phyloP scores from a whole-genome alignment of 2,329 filamentous ascomycete genomes.

The Ceratocystis diversiconidia region DNA sequence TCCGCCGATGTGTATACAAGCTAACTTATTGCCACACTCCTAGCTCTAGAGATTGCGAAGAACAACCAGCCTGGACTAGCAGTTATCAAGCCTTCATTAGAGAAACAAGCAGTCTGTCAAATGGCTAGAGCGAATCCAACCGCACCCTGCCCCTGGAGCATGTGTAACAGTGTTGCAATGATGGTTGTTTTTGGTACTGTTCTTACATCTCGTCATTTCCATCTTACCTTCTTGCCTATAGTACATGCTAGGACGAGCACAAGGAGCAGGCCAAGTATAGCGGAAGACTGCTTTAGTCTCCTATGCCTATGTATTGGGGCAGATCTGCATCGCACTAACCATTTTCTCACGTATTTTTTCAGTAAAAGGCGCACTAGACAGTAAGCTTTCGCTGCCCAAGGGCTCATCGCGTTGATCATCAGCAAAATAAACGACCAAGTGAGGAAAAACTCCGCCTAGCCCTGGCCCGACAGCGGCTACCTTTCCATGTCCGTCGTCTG shows the following conservation, averaged over 20 bases:
- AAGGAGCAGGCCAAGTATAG: too few species aligned
- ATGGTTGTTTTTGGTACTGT: background rate
- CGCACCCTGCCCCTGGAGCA: background rate
- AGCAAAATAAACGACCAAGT: background rate
- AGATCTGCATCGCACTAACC: background rate
- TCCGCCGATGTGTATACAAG: background rate
- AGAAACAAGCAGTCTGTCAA: background rate
- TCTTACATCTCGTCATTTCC: background rate
- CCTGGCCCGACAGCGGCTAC: background rate
- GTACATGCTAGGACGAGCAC: too few species aligned
- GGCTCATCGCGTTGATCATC: background rate
- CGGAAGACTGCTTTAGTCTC: background rate
- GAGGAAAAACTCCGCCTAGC: background rate
- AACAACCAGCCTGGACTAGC: background rate
- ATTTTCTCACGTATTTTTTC: background rate
- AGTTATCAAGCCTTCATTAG: background rate
- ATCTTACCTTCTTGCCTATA: too few species aligned
- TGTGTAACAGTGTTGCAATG: slow-evolving; percentile 1
- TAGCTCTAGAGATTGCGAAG: background rate
- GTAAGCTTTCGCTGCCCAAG: background rate
- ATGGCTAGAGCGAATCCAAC: background rate
- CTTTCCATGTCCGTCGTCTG: background rate
- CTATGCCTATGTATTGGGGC: background rate
- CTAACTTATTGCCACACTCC: background rate
- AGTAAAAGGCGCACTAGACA: background rate